Base-by-base conservation (phyloP, 306 rosid species). In the cucumber (Cucumis sativus) region DNA sequence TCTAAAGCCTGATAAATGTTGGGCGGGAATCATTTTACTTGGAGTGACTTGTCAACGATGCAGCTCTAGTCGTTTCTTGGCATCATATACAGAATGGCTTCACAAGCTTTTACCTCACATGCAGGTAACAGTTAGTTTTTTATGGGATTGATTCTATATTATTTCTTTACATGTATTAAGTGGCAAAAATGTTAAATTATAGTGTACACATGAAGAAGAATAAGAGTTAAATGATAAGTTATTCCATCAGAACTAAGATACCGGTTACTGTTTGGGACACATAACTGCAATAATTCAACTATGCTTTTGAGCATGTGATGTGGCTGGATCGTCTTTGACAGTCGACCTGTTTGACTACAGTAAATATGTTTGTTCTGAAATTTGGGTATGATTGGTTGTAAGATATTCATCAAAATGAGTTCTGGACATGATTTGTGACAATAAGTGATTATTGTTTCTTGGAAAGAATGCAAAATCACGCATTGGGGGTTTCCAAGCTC, bases 1-100 rank as follows among this genome's bases (percentile, higher is more conserved):
- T 76, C 80, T 83, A 7, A 86, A 95, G 99, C 93, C 96, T 83
- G 97, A 92, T 85, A 92, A 95, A 86, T 84, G 98, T 78, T 95
- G 97, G 96, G 96, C 84, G 21, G 99, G 97, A 71, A 85, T 91
- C 84, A 82, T 90, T 52, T 84, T 95, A 82, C 83, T 95, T 43
- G 99, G 99, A 77, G 64, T 92, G 84, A 90, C 97, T 82, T 87
- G 91, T 82, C 90, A 85, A 82, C 89, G 87, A 81, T 91, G 97
- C 84, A 84, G 89, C 80, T 76, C 93, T 15, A 85, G 74, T 63
- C 97, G 97, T 65, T 91, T 95, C 78, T 60, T 84, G 74, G 87
- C 87, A 28, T 92, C 92, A 35, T 89, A 88, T 85, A 16, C 83
- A 47, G 77, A n/a, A 51, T 95, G 99, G 97, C 89, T 92, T 77